Base-by-base conservation (phyloP, 2,329 filamentous ascomycete species). In the Raffaelea deltoideospora region DNA sequence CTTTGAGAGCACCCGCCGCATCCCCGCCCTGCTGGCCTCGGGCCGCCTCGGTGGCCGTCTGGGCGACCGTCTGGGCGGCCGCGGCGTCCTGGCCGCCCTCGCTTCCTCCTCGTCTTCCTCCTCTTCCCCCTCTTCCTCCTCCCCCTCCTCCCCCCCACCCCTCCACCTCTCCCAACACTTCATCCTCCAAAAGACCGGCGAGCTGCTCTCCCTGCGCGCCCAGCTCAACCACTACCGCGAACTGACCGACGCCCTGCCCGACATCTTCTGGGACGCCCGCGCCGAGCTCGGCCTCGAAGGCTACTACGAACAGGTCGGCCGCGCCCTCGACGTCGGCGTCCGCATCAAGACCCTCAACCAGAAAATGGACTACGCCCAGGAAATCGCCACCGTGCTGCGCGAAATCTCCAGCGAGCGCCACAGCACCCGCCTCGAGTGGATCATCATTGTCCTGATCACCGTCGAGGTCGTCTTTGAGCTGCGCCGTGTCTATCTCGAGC, bases 221-320 rank as follows among this genome's bases (percentile, higher is more conserved):
- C 86, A 94, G 50, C 68, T 98, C 34, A 98, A 98, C 53, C 79
- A 96, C 48, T 96, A 96, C 61, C 93, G 85, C 1, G 90, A 96
- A 57, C 72, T 98, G 24, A 96, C 90, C 0, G 90, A 98, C 59
- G 85, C 83, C 15, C 68, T 96, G 15, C 90, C 90, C 0, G 90
- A 98, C 57, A 75, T 96, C 32, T 95, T 98, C 60, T 98, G 90
- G 90, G 90, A 98, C 55, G 81, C 73, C 47, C 72, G 76, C 34
- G 80, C 90, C 48, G 87, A 95, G 55, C 72, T 95, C 3, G 83
- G 86, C 1, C 67, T 98, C 3, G 90, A 95, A 55, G 81, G 79
- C 22, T 96, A 95, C 60, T 98, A 96, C 56, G 87, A 94, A 47
- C 82, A 90, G 55, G 85, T 95, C 29, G 87, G 88, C 29, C 75